Evolutionary conservation across 176 grass and related monocot species (phyloP), one percentile per base, ranked within the genome.

Genomic region (Tuctoria greenei): DNA sequence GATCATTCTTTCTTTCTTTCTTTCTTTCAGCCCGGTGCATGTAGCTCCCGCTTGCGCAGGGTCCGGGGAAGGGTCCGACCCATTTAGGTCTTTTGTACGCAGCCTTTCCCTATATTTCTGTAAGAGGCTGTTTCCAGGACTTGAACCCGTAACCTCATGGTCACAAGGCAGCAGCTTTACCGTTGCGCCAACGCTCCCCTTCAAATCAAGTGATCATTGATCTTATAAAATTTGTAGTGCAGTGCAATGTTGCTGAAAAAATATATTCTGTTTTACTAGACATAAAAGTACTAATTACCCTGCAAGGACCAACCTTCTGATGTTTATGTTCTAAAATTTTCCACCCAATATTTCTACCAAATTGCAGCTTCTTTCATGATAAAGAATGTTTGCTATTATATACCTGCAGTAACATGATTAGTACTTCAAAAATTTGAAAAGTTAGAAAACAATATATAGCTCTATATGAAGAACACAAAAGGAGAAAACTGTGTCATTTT

Each of bases 351-450:
- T 40, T 35, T 46, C 37, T 28, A 54, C 44, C 18, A 25, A 67
- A 62, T 39, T 68, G 46, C 12, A 26, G 12, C 55, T 56, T 4
- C 5, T 69, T 78, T 26, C 16, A n/a, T 1, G 20, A 41, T 17
- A 83, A 69, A 54, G 37, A 57, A 57, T 75, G 28, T 73, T 62
- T 25, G 10, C 50, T 69, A 75, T 74, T 86, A 74, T 69, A 55
- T 84, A 69, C 64, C 76, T 84, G 86, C 64, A 74, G n/a, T 62
- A 34, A 55, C 61, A 79, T 78, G 36, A 28, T 52, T 67, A 61
- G 47, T 61, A 74, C 14, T 46, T 21, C 12, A 44, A 62, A 52
- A 36, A 44, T 63, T 60, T 63, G 44, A 6, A 26, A 9, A 12
- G 0, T 40, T 45, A 13, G 16, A 5, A 57, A 69, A 12, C 0